These are phyloP conservation scores for Termitomyces titanicus DNA, from an alignment of 768 basidiomycete species.

Conservation along the genomic window DNA sequence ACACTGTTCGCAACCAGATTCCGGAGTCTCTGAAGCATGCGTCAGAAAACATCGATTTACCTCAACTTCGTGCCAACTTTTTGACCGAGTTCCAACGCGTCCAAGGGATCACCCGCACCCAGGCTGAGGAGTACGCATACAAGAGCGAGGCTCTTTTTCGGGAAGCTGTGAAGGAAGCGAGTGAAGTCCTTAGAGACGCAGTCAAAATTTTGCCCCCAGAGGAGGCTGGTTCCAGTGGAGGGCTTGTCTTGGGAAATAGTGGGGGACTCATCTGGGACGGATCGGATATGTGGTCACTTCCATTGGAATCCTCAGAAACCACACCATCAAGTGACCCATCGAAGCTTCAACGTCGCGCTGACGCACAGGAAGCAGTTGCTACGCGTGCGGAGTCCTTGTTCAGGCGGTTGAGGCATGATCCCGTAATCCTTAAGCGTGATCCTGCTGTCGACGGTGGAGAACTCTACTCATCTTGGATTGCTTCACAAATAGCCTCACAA, in stretches of 20 bases:
- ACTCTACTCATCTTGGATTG: conserved; percentile 55
- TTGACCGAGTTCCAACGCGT: conserved; percentile 66
- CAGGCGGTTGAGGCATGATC: conserved; percentile 68
- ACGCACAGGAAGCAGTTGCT: conserved; percentile 53
- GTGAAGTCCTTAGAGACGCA: conserved; percentile 80
- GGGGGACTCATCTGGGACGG: conserved; percentile 75
- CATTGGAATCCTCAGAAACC: conserved; percentile 28
- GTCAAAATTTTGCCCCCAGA: conserved; percentile 92
- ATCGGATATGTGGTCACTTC: conserved; percentile 81
- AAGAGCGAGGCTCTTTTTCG: conserved; percentile 64
- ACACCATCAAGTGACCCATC: background rate
- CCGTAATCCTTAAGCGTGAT: conserved; percentile 71
- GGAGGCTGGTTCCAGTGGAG: conserved; percentile 19
- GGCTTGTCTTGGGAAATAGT: conserved; percentile 10
- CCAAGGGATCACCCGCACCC: conserved; percentile 69
- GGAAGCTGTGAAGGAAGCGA: conserved; percentile 75
- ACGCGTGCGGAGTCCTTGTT: conserved; percentile 78
- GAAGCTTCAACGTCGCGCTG: conserved; percentile 19
- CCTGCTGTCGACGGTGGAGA: conserved; percentile 63
- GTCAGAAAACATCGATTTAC: conserved; percentile 62
- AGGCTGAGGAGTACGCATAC: conserved; percentile 82
- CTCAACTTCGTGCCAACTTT: conserved; percentile 61
- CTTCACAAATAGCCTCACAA: conserved; percentile 44
- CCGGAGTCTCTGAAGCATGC: conserved; percentile 65
- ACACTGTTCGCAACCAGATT: conserved; percentile 62